Evolutionary conservation across 345 rosid species (phyloP), one percentile per base, ranked within the genome.

Genomic region (Sisymbrium irio): DNA sequence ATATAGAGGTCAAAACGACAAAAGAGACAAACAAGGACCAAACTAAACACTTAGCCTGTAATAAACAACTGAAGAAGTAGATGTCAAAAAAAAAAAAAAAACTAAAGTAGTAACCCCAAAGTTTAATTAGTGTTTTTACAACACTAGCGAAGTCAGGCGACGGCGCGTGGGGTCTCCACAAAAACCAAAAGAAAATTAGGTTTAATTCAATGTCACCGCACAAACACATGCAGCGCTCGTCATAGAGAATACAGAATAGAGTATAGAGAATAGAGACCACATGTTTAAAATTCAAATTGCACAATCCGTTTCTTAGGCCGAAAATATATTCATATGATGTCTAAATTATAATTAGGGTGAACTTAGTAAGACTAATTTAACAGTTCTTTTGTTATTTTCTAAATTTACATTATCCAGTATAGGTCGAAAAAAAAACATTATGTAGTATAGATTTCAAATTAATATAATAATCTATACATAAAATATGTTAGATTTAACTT

Each of bases 91-190:
- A 47, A 49, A 49, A 2, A 2, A 30, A 30, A 30, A 30, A 47
- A 49, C 54, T 47, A 47, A 47, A 10, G 13, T 5, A 50, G 28
- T 47, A 15, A 39, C 39, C 14, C 40, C 22, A 71, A 49, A 15
- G 13, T 70, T 32, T 9, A 71, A 42, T 0, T 32, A 33, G 10
- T 28, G 13, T 57, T 47, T 19, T 19, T 14, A 46, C 10, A 37
- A 27, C 47, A 55, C 44, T 30, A 49, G 9, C 42, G 11, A 53
- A 32, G 45, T 46, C 57, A 65, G 46, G 72, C 65, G 72, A 45
- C 71, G 72, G 72, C 59, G 59, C 40, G 65, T 73, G 77, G 77
- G 77, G 71, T 54, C 65, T 39, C 37, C 65, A 17, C 32, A 54
- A 53, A 25, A 53, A 27, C 77, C 70, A 32, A 50, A 62, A 62